Percentiles rank a stretch among this genome's conserved stretches.
Evolutionary conservation across 1,284 basidiomycete species (phyloP).

Genomic region (Malassezia obtusa): DNA sequence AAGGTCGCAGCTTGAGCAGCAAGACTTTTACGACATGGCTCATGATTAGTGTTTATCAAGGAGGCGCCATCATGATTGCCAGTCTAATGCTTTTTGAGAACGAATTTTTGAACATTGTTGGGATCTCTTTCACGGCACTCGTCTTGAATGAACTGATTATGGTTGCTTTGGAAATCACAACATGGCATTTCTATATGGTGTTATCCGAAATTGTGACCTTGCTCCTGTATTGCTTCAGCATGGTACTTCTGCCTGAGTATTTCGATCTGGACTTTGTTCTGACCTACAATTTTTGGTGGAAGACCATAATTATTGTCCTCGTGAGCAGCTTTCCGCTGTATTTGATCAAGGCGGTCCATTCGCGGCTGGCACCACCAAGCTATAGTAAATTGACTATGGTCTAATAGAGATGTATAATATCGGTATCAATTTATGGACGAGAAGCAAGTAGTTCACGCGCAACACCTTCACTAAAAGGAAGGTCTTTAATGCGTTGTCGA

Average conservation of each 20-base stretch:
- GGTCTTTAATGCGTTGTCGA: constrained; percentile 25
- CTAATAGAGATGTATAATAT: constrained; percentile 10
- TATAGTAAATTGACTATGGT: constrained; percentile 64
- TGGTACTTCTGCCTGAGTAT: constrained; percentile 87
- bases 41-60: constrained; percentile 96
- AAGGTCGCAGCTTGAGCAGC: constrained; percentile 62
- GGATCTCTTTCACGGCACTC: constrained; percentile 92
- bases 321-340: constrained; percentile 81
- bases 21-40: constrained; percentile 98
- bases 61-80: constrained; percentile 96
- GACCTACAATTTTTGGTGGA: constrained; percentile 80
- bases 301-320: constrained; percentile 75
- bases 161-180: constrained; percentile 95
- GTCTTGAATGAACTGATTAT: constrained; percentile 97
- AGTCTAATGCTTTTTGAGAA: constrained; percentile 91
- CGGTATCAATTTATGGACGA: neutral
- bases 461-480: constrained; percentile 30
- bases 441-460: constrained; percentile 18
- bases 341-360: constrained; percentile 75
- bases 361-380: constrained; percentile 78
- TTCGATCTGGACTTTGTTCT: constrained; percentile 92
- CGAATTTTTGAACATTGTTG: constrained; percentile 94
- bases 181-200: constrained; percentile 96
- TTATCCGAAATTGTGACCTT: constrained; percentile 81
- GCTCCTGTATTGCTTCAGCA: constrained; percentile 78